Base-by-base conservation (phyloP, 2,329 filamentous ascomycete genomes). In the Sordariomycetes sp. region DNA sequence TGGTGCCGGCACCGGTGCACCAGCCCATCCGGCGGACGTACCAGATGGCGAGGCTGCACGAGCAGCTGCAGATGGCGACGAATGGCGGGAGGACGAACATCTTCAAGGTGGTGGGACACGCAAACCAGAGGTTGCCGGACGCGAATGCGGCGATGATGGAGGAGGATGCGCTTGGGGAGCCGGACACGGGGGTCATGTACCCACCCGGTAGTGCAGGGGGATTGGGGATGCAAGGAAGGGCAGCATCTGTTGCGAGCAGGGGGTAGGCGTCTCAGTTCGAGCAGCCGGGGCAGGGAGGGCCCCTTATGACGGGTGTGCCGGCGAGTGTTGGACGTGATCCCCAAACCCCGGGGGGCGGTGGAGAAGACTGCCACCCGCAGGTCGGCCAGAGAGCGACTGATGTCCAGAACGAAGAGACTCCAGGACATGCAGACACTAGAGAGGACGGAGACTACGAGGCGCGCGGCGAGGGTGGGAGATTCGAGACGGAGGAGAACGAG, bases 31-130 rank as follows among this genome's bases (percentile, higher is more conserved):
- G 80, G 64, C 76, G 82, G 12, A 79, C 83, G 60, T 87, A 87
- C 62, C 79, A 85, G 62, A 76, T 84, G 10, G 77, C 82, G 12
- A 77, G 85, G 24, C 75, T 88, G 14, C 80, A 82, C 59, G 83
- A 88, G 64, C 84, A 88, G 69, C 70, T 88, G 5, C 79, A 84
- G 61, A 81, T 82, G 64, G 85, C 85, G 5, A 86, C 85, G 0
- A 87, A 86, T 61, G 82, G 82, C 48, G 83, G 83, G 10, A 79
- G 81, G 22, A 78, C 80, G 60, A 87, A 86, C 61, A 87, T 87
- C 25, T 87, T 86, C 68, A 80, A 77, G 61, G 81, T 86, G 2
- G 72, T 74, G 7, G 81, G 81, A 12, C 79, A 72, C 60, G 82
- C 82, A 2, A 75, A 77, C 16, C 82, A 85, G 67, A 79, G 71